Percentiles rank a stretch among this genome's conserved stretches.
These are phyloP conservation scores for Irineochytrium annulatum DNA, from an alignment of 192 early-diverging fungal species.

Conservation along the genomic window DNA sequence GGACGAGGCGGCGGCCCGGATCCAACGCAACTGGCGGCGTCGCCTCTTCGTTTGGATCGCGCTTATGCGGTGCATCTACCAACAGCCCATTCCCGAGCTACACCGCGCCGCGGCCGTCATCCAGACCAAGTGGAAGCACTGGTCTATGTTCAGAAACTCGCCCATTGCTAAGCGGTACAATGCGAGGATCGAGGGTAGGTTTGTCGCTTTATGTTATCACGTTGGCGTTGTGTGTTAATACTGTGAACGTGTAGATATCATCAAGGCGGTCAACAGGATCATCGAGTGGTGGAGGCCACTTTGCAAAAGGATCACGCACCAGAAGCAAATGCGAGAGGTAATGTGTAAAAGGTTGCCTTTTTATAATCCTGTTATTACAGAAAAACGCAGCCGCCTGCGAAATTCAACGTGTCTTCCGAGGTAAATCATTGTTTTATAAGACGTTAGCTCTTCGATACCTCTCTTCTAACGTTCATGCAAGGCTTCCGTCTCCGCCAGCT, in stretches of 20 bases:
- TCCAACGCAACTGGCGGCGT: slow-evolving; percentile 51
- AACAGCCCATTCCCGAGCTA: slow-evolving; percentile 46
- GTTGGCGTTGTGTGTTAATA: slow-evolving; percentile 14
- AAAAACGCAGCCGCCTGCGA: slow-evolving; percentile 41
- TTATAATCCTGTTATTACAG: slow-evolving; percentile 15
- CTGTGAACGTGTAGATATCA: slow-evolving; percentile 21
- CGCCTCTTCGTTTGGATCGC: slow-evolving; percentile 51
- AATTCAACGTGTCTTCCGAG: slow-evolving; percentile 49
- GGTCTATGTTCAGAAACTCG: slow-evolving; percentile 52
- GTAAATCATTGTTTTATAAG: slow-evolving; percentile 7
- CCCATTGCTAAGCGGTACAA: slow-evolving; percentile 53
- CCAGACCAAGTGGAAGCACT: slow-evolving; percentile 51
- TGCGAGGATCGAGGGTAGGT: slow-evolving; percentile 42
- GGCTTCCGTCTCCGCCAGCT: slow-evolving; percentile 49
- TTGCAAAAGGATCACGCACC: slow-evolving; percentile 35
- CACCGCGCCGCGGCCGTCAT: slow-evolving; percentile 46
- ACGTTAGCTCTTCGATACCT: slow-evolving; percentile 3
- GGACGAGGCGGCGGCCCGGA: slow-evolving; percentile 46
- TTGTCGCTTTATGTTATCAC: background rate
- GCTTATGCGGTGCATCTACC: slow-evolving; percentile 54
- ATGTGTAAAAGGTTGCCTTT: slow-evolving; percentile 1
- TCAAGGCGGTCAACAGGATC: slow-evolving; percentile 41
- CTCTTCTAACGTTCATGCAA: slow-evolving; percentile 6
- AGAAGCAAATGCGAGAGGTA: slow-evolving; percentile 35
- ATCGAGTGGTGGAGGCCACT: slow-evolving; percentile 54